Evolutionary conservation across 1,284 basidiomycete genomes (phyloP), one percentile per base, ranked within the genome.

Genomic region (Golubevia sp.): DNA sequence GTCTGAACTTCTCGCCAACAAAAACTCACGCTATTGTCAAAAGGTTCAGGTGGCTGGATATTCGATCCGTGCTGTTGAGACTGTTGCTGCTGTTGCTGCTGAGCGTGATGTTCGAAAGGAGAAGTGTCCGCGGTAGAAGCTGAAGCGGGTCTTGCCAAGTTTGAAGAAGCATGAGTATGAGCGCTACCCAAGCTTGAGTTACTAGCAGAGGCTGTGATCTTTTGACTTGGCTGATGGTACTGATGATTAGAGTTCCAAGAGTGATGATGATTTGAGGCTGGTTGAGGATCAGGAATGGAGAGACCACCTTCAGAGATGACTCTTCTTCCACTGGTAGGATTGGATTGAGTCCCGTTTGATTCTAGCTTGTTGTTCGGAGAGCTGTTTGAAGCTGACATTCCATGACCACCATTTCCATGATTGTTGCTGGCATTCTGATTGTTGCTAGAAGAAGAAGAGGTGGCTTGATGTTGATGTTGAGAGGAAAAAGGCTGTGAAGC

Each of bases 161-260:
- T 34, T 3, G 30, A 34, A 34, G 30, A 34, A 34, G 30, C 30
- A 34, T 34, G 4, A 5, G 30, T 61, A 50, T 20, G 63, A 67
- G 20, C 61, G 56, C 8, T 60, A 57, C 59, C 55, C 21, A 61
- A 38, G 2, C 55, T 24, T 8, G 56, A 55, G 5, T 49, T 44
- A 4, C 11, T 48, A 7, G 54, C n/a, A 55, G n/a, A 50, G 18
- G 27, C 51, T 7, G 44, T 51, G 18, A 51, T 44, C 4, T 67
- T 64, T 1, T 63, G 69, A 50, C 56, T 58, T 13, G 61, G 66
- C 30, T 61, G 49, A n/a, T 55, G 24, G 13, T 67, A 50, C 7
- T 57, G 54, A 59, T 34, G 60, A n/a, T n/a, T n/a, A n/a, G n/a
- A n/a, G n/a, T n/a, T n/a, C n/a, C n/a, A n/a, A n/a, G n/a, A n/a